Evolutionary conservation across 2,329 filamentous ascomycete genomes (phyloP).

Genomic region (Fusarium sp.): DNA sequence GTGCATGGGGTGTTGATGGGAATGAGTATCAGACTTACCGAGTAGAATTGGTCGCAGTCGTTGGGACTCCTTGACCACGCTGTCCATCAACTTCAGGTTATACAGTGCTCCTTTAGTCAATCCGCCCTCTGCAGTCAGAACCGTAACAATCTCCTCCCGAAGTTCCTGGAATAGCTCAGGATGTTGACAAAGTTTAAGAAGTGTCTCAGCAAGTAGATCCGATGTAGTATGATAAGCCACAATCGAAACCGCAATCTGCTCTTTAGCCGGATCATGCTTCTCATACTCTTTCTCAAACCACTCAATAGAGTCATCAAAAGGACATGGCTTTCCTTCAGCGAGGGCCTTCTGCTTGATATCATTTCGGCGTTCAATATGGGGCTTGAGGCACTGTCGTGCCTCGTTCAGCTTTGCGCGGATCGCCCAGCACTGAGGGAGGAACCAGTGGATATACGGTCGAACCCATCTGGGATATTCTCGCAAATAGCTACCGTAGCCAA

Average conservation of each 20-base stretch:
- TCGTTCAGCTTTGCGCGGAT: slow-evolving; percentile 43
- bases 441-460: slow-evolving; percentile 60
- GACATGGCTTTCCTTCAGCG: not conserved
- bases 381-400: slow-evolving; percentile 40
- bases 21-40: slow-evolving; percentile 13
- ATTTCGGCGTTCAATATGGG: not conserved
- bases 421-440: slow-evolving; percentile 49
- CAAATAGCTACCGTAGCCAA: slow-evolving; percentile 41
- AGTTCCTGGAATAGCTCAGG: slow-evolving; percentile 52
- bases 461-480: slow-evolving; percentile 57
- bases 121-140: slow-evolving; percentile 5
- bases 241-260: slow-evolving; percentile 50
- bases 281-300: slow-evolving; percentile 63
- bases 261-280: slow-evolving; percentile 19
- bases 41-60: slow-evolving; percentile 57
- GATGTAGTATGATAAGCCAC: slow-evolving; percentile 68
- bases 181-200: slow-evolving; percentile 54
- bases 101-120: slow-evolving; percentile 60
- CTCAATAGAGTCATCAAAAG: slow-evolving; percentile 59
- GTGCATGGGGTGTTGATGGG: not conserved
- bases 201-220: slow-evolving; percentile 33
- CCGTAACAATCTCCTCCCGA: slow-evolving; percentile 53
- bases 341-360: slow-evolving; percentile 50
- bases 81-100: slow-evolving; percentile 61
- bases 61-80: slow-evolving; percentile 63